Base-by-base conservation (phyloP, 73 alveolate species). In the Paramecium octaurelia region DNA sequence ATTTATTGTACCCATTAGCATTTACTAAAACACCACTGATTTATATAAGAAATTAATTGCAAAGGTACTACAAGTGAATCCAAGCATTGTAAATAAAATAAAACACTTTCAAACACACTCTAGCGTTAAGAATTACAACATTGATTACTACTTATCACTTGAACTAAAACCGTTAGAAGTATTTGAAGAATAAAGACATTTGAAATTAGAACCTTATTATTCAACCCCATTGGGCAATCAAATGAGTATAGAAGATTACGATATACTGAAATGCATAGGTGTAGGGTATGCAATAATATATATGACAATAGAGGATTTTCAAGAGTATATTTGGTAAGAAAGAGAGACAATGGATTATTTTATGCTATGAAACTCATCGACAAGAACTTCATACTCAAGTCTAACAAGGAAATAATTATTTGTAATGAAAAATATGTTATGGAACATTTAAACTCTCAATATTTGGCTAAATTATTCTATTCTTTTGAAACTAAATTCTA, bases 401-500 rank as follows among this genome's bases (percentile, higher is more conserved):
- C 73, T 36, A 70, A 88, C 14, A 71, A 88, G n/a, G 71, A 36
- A 68, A 36, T 93, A 87, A 85, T 80, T 3, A 85, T 92, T 9
- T 24, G 64, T 20, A 58, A 83, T 54, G 95, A 92, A 58, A 92
- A 73, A 59, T 34, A 58, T 21, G 92, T 92, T 2, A 42, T 92
- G 76, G 80, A 24, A 54, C 38, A 44, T 24, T 29, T 54, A 23
- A 35, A 92, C 2, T 64, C 64, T 36, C 95, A 92, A 6, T 92
- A 27, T 87, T 23, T 92, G 50, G 84, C 86, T 14, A 92, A 92
- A 44, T 18, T 92, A 58, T 77, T 43, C n/a, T 93, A 85, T 60
- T 83, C 92, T 12, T 92, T 92, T 80, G 86, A 93, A 44, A 91
- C 93, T 20, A 76, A 85, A 84, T 64, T 87, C 6, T 92, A 95